These are phyloP conservation scores for Schoenoplectus tabernaemontani DNA, from an alignment of 202 grass and related monocot species.

Conservation along the genomic window DNA sequence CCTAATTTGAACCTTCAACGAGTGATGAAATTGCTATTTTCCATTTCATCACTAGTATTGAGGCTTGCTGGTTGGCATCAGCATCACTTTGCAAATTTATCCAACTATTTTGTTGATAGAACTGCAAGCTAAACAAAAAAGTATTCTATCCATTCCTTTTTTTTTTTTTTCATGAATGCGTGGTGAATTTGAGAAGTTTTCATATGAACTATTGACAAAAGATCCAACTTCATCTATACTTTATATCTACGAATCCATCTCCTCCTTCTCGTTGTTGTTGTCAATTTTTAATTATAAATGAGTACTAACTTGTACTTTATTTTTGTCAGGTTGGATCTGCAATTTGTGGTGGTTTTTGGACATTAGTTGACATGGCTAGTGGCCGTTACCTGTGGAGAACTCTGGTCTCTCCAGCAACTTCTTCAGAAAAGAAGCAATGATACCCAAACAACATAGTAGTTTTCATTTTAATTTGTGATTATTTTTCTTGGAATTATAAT, in stretches of 20 bases:
- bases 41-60: neutral
- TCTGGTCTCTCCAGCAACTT: slow-evolving; percentile 32
- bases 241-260: neutral
- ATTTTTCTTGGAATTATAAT: neutral
- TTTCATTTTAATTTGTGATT: slow-evolving; percentile 3
- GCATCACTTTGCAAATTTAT: neutral
- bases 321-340: slow-evolving; percentile 52
- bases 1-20: neutral
- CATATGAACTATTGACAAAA: too few species aligned
- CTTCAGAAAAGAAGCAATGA: slow-evolving; percentile 36
- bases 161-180: neutral
- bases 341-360: slow-evolving; percentile 66
- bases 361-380: slow-evolving; percentile 85
- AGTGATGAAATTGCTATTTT: neutral
- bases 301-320: neutral
- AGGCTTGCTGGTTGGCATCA: neutral
- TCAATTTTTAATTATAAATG: neutral
- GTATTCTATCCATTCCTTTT: neutral
- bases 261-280: neutral
- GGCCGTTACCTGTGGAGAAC: slow-evolving; percentile 76
- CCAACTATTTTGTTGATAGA: neutral
- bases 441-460: neutral
- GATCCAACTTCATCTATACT: too few species aligned
- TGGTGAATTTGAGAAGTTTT: too few species aligned
- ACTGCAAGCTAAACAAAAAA: neutral